These are phyloP conservation scores for Otatea glauca DNA, from an alignment of 176 grass and related monocot species.

Conservation along the genomic window DNA sequence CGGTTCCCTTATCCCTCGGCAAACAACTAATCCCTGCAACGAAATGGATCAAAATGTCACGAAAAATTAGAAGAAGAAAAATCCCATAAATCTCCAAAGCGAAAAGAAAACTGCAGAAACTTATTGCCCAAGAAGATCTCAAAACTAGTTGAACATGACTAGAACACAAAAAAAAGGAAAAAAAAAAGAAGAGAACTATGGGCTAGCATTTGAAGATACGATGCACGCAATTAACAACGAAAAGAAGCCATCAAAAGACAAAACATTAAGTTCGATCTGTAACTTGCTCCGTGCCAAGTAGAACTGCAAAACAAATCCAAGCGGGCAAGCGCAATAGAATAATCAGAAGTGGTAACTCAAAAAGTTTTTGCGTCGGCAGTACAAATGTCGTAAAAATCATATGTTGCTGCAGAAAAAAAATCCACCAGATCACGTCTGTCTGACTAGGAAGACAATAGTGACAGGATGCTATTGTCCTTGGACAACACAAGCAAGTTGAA, in stretches of 20 bases:
- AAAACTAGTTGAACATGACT: background rate
- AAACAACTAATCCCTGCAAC: conserved; percentile 33
- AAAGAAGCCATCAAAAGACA: background rate
- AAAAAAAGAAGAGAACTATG: background rate
- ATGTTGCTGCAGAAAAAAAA: background rate
- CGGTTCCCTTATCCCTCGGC: conserved; percentile 11
- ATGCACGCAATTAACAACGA: background rate
- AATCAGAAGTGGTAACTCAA: background rate
- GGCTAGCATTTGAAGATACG: background rate
- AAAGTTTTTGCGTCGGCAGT: background rate
- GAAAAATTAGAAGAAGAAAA: background rate
- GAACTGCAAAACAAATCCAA: background rate
- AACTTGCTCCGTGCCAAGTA: background rate
- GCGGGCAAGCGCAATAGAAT: background rate
- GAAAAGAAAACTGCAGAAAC: background rate
- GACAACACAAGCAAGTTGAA: background rate
- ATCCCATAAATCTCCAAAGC: background rate
- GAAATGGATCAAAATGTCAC: conserved; percentile 42
- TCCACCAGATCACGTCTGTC: background rate
- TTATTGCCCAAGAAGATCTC: background rate
- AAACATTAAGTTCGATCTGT: background rate
- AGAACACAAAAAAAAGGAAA: background rate
- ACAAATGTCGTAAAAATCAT: background rate
- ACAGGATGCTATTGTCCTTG: too few relatives aligned
- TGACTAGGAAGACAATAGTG: background rate